Percentiles rank a stretch among this genome's conserved stretches.
These are phyloP conservation scores for Venturiaceae sp. DNA, from an alignment of 2,329 filamentous ascomycete species.

Conservation along the genomic window DNA sequence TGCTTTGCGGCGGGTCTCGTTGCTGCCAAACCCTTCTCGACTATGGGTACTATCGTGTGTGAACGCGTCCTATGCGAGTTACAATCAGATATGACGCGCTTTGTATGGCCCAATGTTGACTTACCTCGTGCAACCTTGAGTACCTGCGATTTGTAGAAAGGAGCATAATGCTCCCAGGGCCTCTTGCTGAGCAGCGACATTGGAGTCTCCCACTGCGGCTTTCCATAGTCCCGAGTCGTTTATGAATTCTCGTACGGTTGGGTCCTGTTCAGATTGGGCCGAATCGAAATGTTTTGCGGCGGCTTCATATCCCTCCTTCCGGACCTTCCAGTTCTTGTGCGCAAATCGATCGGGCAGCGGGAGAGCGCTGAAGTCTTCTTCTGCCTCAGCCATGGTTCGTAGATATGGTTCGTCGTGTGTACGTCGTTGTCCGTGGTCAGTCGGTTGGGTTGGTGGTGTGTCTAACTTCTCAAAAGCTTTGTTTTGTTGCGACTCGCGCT, in stretches of 20 bases:
- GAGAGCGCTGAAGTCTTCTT: conserved; percentile 74
- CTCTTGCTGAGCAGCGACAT: conserved; percentile 94
- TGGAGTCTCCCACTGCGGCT: conserved; percentile 82
- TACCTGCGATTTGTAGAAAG: conserved; percentile 84
- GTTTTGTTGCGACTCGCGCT: background rate
- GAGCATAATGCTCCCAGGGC: conserved; percentile 79
- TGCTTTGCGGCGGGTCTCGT: conserved; percentile 84
- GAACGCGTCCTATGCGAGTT: conserved; percentile 52
- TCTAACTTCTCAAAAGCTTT: background rate
- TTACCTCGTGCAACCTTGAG: conserved; percentile 63
- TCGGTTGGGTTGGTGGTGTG: background rate
- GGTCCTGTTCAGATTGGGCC: conserved; percentile 75
- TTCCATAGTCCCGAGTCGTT: conserved; percentile 85
- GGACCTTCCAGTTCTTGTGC: conserved; percentile 96
- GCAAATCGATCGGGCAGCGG: conserved; percentile 71
- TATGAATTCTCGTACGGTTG: conserved; percentile 78
- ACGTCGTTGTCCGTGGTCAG: background rate
- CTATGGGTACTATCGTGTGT: conserved; percentile 65
- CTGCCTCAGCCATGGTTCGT: conserved; percentile 62
- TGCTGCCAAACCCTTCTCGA: conserved; percentile 84
- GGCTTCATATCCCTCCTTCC: conserved; percentile 91
- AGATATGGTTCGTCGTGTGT: background rate
- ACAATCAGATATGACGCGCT: conserved; percentile 4
- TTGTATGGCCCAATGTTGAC: conserved; percentile 10
- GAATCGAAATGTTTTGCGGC: conserved; percentile 77